Evolutionary conservation across 768 basidiomycete genomes (phyloP).

Genomic region (Auriscalpium orientale): DNA sequence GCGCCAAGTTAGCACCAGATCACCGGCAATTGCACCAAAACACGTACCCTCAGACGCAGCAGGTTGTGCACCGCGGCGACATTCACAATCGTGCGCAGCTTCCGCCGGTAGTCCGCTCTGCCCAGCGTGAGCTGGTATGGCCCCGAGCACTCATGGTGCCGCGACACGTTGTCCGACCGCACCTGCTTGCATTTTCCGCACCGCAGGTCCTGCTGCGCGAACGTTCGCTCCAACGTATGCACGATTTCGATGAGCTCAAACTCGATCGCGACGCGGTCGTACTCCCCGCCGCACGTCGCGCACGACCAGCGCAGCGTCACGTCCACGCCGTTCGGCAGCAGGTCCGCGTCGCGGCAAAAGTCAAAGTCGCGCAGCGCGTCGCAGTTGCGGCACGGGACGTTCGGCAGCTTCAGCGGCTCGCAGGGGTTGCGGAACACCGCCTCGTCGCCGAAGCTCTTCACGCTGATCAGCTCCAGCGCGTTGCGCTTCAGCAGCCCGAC

Average conservation of each 20-base stretch:
- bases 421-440: slow-evolving; percentile 90
- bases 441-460: slow-evolving; percentile 81
- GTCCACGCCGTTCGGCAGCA: slow-evolving; percentile 51
- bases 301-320: slow-evolving; percentile 60
- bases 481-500: slow-evolving; percentile 85
- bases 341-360: slow-evolving; percentile 86
- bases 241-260: slow-evolving; percentile 76
- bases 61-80: slow-evolving; percentile 72
- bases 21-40: background rate
- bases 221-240: slow-evolving; percentile 59
- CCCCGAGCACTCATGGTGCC: slow-evolving; percentile 86
- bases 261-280: slow-evolving; percentile 85
- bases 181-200: slow-evolving; percentile 89
- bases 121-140: slow-evolving; percentile 66
- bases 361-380: slow-evolving; percentile 87
- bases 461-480: slow-evolving; percentile 77
- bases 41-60: slow-evolving; percentile 52
- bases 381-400: slow-evolving; percentile 85
- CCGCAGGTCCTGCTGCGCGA: slow-evolving; percentile 83
- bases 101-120: slow-evolving; percentile 63
- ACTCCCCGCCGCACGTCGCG: slow-evolving; percentile 70
- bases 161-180: slow-evolving; percentile 79
- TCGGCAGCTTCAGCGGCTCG: slow-evolving; percentile 74
- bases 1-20: background rate
- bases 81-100: slow-evolving; percentile 76